phyloP scores from a whole-genome alignment of 306 rosid species.

The Acacia confusa region DNA sequence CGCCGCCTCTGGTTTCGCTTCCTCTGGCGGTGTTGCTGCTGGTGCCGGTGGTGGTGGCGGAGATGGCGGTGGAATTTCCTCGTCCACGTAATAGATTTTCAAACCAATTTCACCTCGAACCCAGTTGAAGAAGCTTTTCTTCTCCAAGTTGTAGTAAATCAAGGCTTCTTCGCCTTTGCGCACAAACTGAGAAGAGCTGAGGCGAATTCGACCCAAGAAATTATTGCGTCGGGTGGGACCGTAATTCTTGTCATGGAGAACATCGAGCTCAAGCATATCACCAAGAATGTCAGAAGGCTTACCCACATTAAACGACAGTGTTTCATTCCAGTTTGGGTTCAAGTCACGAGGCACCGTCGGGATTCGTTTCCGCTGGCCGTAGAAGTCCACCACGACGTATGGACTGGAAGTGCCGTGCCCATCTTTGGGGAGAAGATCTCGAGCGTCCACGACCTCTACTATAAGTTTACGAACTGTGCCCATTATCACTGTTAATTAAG shows the following conservation, averaged over 20 bases:
- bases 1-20: constrained; percentile 17
- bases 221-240: constrained; percentile 66
- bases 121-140: constrained; percentile 53
- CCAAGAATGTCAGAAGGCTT: constrained; percentile 56
- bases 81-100: constrained; percentile 62
- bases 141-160: constrained; percentile 64
- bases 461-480: constrained; percentile 51
- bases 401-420: constrained; percentile 86
- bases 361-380: constrained; percentile 67
- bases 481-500: constrained; percentile 16
- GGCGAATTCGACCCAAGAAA: constrained; percentile 63
- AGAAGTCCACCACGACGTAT: constrained; percentile 61
- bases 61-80: constrained; percentile 20
- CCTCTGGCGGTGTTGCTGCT: constrained; percentile 19
- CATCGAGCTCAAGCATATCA: constrained; percentile 64
- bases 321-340: constrained; percentile 79
- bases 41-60: constrained; percentile 25
- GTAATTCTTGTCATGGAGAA: constrained; percentile 56
- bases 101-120: constrained; percentile 78
- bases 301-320: constrained; percentile 61
- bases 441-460: constrained; percentile 86
- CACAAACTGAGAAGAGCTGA: constrained; percentile 71
- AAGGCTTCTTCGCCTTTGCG: constrained; percentile 86
- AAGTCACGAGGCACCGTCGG: constrained; percentile 50
- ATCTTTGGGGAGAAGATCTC: constrained; percentile 69